Evolutionary conservation across 2,329 filamentous ascomycete genomes (phyloP).

Genomic region (Thielaviopsis euricoi): DNA sequence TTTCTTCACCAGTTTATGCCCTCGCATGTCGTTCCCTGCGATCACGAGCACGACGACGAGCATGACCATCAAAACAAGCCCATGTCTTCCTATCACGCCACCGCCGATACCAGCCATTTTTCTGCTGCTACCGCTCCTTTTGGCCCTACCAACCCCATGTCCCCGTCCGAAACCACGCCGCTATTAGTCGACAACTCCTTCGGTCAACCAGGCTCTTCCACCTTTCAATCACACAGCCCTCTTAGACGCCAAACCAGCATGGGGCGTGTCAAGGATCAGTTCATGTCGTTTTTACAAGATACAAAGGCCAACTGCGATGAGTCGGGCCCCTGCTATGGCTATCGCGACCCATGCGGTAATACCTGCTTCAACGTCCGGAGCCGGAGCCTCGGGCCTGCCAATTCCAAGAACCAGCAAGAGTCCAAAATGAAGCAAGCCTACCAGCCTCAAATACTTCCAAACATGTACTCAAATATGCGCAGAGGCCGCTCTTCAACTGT

Average conservation of each 20-base stretch:
- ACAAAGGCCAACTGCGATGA: conserved; percentile 47
- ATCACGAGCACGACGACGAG: conserved; percentile 53
- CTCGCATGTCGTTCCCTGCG: conserved; percentile 66
- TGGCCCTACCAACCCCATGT: conserved; percentile 7
- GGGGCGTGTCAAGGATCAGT: conserved; percentile 34
- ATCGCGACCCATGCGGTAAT: conserved; percentile 47
- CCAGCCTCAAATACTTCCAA: neutral
- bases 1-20: conserved; percentile 59
- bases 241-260: conserved; percentile 21
- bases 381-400: neutral
- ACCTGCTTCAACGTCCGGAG: conserved; percentile 42
- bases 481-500: neutral
- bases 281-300: conserved; percentile 49
- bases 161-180: neutral
- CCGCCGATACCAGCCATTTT: neutral
- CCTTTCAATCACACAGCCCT: conserved; percentile 25
- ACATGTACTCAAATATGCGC: neutral
- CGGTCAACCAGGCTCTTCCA: neutral
- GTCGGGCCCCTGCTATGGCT: conserved; percentile 44
- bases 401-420: neutral
- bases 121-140: neutral
- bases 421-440: neutral
- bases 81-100: neutral
- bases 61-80: conserved; percentile 10
- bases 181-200: neutral